Evolutionary conservation across 768 basidiomycete species (phyloP).

Genomic region (Russula sp.): DNA sequence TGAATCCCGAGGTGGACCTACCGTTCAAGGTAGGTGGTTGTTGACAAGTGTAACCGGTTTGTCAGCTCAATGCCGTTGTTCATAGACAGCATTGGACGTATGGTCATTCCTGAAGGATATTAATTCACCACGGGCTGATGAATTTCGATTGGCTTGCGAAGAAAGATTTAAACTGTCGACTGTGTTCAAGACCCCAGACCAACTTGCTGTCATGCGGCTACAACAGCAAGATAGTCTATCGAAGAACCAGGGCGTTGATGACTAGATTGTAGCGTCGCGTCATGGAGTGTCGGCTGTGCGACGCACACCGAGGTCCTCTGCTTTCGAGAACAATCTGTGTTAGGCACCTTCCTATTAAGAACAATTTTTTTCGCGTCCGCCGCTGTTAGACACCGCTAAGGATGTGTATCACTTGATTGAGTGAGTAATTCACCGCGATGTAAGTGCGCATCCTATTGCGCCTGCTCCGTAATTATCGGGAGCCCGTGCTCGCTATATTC

Average conservation of each 20-base stretch:
- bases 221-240: constrained; percentile 22
- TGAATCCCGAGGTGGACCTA: constrained; percentile 38
- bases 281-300: background rate
- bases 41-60: background rate
- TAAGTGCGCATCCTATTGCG: background rate
- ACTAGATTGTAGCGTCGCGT: background rate
- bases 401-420: background rate
- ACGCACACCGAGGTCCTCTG: background rate
- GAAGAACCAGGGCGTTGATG: constrained; percentile 8
- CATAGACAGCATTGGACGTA: constrained; percentile 46
- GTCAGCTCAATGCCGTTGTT: background rate
- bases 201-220: constrained; percentile 36
- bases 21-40: constrained; percentile 38
- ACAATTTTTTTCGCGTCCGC: background rate
- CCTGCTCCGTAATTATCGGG: background rate
- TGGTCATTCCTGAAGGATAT: constrained; percentile 43
- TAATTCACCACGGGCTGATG: constrained; percentile 47
- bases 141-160: constrained; percentile 52
- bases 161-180: constrained; percentile 53
- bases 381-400: background rate
- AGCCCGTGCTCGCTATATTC: background rate
- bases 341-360: background rate
- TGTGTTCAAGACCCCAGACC: constrained; percentile 51
- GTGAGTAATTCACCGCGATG: background rate
- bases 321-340: background rate